Evolutionary conservation across 2,329 filamentous ascomycete genomes (phyloP).

Genomic region (Pestalotiopsis sp.): DNA sequence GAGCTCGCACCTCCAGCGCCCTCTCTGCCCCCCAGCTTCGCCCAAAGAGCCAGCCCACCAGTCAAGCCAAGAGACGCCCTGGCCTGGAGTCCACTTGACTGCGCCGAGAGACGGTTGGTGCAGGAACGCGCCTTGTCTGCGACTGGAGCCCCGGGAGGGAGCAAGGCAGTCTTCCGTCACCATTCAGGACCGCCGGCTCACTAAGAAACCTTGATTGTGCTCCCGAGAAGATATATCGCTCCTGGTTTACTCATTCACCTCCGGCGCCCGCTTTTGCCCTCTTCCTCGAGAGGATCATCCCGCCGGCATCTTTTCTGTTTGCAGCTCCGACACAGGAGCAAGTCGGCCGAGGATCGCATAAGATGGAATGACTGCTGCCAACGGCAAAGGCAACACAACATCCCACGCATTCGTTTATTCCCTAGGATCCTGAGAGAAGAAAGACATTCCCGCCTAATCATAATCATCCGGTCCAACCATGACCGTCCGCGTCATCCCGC

Average conservation of each 20-base stretch:
- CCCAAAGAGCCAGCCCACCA: neutral
- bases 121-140: neutral
- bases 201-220: neutral
- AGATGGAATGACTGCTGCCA: neutral
- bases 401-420: neutral
- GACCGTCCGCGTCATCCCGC: slow-evolving; percentile 5
- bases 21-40: neutral
- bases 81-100: neutral
- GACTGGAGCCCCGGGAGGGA: neutral
- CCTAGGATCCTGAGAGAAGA: neutral
- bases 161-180: neutral
- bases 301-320: no score
- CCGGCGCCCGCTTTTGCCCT: neutral
- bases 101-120: neutral
- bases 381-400: neutral
- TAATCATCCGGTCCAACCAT: neutral
- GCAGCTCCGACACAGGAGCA: neutral
- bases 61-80: neutral
- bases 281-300: no score
- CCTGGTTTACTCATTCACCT: neutral
- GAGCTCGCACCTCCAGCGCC: neutral
- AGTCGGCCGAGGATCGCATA: neutral
- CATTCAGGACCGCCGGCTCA: neutral
- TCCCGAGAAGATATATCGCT: neutral
- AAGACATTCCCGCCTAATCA: neutral